Base-by-base conservation (phyloP, 352 stramenopile species). In the Globisporangium spinosum region DNA sequence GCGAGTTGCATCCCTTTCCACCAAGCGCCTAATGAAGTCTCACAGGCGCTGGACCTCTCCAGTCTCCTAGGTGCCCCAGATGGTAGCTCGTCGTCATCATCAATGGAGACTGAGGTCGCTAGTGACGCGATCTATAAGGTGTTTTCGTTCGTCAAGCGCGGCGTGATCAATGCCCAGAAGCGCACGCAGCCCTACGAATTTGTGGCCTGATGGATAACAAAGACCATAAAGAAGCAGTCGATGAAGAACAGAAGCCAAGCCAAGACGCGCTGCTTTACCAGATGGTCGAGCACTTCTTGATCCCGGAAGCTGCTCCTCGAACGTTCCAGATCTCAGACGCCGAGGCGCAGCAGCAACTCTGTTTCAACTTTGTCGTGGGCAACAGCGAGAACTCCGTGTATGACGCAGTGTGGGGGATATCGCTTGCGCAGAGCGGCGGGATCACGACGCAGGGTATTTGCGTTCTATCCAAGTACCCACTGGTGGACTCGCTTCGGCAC, bases 361-460 rank as follows among this genome's bases (percentile, higher is more conserved):
- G 72, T 22, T 90, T 85, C 58, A 87, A 87, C 58, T 90, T 90
- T 49, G 70, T 75, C n/a, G 74, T 74, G 61, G 80, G 80, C 6
- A 77, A 64, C 32, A 75, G 70, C 0, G 69, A 77, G 0, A 74
- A 74, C 22, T 38, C 64, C 4, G 54, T 86, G 0, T 86, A 88
- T 43, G 82, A 80, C 0, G 78, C 79, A 8, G 71, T 76, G 7
- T 78, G 84, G 73, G 73, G 80, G 34, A 34, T 68, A 0, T 66
- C 75, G 29, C 35, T 74, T 47, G 57, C 45, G 1, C 17, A 58
- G 7, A 25, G 25, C 9, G 27, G 59, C 15, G 27, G 45, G 2
- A 20, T 54, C 10, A 63, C 49, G 0, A 57, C 65, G 0, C 67
- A 81, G 56, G 83, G 83, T 0, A 38, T 91, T 12, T 90, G 80